Conservation (phyloP, 2,329 filamentous ascomycete species). For the Cordyceps fumosorosea region DNA sequence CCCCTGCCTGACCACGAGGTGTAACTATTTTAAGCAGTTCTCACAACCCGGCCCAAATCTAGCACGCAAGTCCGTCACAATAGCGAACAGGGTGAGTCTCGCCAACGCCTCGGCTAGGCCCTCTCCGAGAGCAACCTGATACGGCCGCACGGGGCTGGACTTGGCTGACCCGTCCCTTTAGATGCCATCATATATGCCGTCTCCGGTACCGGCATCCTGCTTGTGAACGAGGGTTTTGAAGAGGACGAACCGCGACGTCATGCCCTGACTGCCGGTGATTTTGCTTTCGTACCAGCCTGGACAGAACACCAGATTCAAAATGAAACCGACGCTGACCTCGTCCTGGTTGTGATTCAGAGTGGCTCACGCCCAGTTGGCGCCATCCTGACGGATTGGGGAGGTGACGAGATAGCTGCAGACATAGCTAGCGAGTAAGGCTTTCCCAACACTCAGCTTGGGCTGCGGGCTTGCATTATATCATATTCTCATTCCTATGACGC, state of each 20-base stretch:
- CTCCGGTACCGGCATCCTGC: conserved; percentile 53
- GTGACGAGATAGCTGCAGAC: conserved; percentile 28
- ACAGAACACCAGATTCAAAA: conserved; percentile 66
- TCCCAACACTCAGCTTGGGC: background rate
- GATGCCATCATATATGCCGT: conserved; percentile 64
- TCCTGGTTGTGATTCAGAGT: conserved; percentile 60
- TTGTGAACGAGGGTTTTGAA: conserved; percentile 50
- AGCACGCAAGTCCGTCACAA: conserved; percentile 61
- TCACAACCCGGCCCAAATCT: conserved; percentile 57
- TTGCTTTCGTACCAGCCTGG: conserved; percentile 63
- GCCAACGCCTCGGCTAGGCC: background rate
- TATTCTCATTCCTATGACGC: background rate
- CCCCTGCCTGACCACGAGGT: conserved; percentile 10
- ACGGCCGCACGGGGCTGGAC: background rate
- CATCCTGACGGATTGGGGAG: conserved; percentile 57
- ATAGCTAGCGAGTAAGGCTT: background rate
- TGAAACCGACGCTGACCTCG: conserved; percentile 52
- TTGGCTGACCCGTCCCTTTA: conserved; percentile 21
- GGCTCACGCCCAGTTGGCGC: conserved; percentile 55
- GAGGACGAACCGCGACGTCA: conserved; percentile 42
- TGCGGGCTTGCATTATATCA: conserved; percentile 4
- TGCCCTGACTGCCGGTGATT: conserved; percentile 56
- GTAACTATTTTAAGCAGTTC: conserved; percentile 36
- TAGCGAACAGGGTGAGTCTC: conserved; percentile 53
- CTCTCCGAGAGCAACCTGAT: background rate